Evolutionary conservation across 352 stramenopile genomes (phyloP), one percentile per base, ranked within the genome.

Genomic region (Pythium inflatum): DNA sequence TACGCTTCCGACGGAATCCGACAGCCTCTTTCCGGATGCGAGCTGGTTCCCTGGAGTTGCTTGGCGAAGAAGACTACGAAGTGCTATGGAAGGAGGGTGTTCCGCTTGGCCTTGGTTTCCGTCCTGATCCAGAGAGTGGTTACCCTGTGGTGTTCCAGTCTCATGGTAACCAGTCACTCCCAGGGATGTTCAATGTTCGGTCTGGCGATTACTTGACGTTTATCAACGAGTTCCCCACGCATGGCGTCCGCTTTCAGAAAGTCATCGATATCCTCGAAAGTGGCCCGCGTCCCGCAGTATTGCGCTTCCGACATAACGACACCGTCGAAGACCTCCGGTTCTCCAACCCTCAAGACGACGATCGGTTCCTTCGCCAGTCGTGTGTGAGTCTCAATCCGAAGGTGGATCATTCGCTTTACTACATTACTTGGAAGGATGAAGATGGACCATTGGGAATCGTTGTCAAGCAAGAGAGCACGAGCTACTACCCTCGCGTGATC

Each of bases 341-440:
- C 54, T 89, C 83, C 7, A 91, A 91, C 34, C 84, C 86, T 13
- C 86, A 93, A 55, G 85, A 94, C 14, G 81, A 91, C 66, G 81
- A 83, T 54, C 65, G 79, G 34, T 85, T 85, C 55, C 75, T 90
- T 72, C 79, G 81, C 5, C 84, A 85, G 73, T 91, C 82, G 41
- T 88, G 83, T 41, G 76, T 91, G 53, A 94, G 85, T 53, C 75
- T 93, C 65, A 93, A 94, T 66, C 87, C 87, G 3, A 93, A 92
- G 75, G 83, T 91, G 22, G 87, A 93, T 59, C 83, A 92, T 62
- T 92, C 85, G 50, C 68, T 93, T 46, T 96, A 96, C 74, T 93
- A 93, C 75, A 94, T 96, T 66, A 96, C 88, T 58, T 96, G 88
- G 88, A 93, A 93, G 73, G 87, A 94, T 53, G 85, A 94, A 40